A percentile compares a stretch with the other conserved stretches of the same genome.
phyloP scores from a whole-genome alignment of 805 yeast genomes.

The Kluyveromyces siamensis region DNA sequence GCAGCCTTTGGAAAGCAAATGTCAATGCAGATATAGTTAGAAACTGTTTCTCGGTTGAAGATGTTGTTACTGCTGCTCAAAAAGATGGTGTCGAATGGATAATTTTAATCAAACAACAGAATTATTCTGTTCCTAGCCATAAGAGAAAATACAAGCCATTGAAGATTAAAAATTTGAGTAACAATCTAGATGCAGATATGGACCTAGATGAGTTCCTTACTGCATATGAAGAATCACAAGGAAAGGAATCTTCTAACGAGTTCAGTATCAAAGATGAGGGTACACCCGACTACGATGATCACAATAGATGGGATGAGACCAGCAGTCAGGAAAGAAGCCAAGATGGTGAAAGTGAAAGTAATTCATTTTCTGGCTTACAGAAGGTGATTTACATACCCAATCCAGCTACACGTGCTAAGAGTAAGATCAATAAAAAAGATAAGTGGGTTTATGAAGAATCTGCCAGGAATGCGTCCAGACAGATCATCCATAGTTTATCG shows the following conservation, averaged over 20 bases:
- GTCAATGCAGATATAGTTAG: conserved; percentile 67
- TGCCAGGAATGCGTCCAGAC: conserved; percentile 51
- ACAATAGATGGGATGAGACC: conserved; percentile 21
- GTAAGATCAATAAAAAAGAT: conserved; percentile 67
- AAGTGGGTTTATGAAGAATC: conserved; percentile 70
- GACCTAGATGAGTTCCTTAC: conserved; percentile 57
- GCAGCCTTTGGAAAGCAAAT: conserved; percentile 64
- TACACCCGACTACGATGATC: conserved; percentile 17
- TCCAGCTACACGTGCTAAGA: conserved; percentile 71
- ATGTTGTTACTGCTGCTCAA: conserved; percentile 51
- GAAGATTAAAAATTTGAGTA: conserved; percentile 54
- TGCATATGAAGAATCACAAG: conserved; percentile 28
- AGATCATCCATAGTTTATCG: conserved; percentile 45
- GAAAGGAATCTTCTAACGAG: conserved; percentile 7
- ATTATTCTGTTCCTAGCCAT: conserved; percentile 19
- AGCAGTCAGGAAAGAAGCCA: conserved; percentile 23
- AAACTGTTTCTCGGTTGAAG: conserved; percentile 47
- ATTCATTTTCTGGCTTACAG: conserved; percentile 28
- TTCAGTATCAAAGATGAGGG: conserved; percentile 12
- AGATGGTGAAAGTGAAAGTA: conserved; percentile 18
- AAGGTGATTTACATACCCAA: conserved; percentile 63
- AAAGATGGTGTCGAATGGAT: conserved; percentile 70
- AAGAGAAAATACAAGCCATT: conserved; percentile 66
- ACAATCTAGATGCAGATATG: conserved; percentile 60
- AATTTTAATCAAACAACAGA: conserved; percentile 65